Percentiles rank a stretch among this genome's conserved stretches.
Conservation (phyloP, 345 rosid genomes). For the Pistacia vera region DNA sequence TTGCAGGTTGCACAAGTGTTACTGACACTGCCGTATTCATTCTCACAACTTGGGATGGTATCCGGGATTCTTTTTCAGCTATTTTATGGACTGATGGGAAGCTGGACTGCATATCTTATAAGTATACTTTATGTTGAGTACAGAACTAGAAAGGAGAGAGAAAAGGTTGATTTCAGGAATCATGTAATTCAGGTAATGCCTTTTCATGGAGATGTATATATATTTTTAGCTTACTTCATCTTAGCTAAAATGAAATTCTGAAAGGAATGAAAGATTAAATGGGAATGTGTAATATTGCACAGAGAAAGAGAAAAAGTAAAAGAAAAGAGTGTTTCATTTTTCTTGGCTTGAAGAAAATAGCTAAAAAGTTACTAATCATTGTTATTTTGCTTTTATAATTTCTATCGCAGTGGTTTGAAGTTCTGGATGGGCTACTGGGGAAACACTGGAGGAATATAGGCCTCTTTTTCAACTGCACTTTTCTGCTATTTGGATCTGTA, state of each 20-base stretch:
- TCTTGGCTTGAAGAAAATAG: too few species aligned
- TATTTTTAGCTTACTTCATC: background rate
- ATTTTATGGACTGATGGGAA: constrained; percentile 93
- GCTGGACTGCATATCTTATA: constrained; percentile 99
- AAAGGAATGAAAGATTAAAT: too few species aligned
- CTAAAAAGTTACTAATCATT: background rate
- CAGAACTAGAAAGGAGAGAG: constrained; percentile 95
- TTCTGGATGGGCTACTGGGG: constrained; percentile 94
- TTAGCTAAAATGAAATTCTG: background rate
- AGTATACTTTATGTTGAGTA: constrained; percentile 93
- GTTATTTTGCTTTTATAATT: background rate
- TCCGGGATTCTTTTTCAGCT: constrained; percentile 95
- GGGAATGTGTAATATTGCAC: background rate
- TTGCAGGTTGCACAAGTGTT: constrained; percentile 94
- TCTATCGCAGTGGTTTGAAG: constrained; percentile 86
- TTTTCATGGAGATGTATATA: background rate
- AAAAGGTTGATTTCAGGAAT: constrained; percentile 93
- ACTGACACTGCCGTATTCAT: constrained; percentile 92
- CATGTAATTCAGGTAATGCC: constrained; percentile 94
- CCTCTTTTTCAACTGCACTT: constrained; percentile 89
- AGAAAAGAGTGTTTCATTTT: background rate
- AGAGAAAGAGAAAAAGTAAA: background rate
- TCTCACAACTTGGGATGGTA: constrained; percentile 93
- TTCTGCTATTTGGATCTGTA: constrained; percentile 95
- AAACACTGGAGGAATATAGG: constrained; percentile 95